phyloP scores from a whole-genome alignment of 306 rosid genomes.

The Delonix regia region DNA sequence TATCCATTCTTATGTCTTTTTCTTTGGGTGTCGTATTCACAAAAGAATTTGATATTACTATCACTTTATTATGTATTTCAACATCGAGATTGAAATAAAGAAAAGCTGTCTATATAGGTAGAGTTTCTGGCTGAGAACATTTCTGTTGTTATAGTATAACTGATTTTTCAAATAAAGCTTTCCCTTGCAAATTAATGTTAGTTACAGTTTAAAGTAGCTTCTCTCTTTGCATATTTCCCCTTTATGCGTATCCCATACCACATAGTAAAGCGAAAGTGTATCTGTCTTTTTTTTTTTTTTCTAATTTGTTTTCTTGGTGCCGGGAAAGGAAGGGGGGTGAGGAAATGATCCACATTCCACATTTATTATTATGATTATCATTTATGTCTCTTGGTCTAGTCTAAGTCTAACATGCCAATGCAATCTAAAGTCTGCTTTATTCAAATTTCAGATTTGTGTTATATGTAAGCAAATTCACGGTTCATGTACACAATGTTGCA shows the following conservation, averaged over 20 bases:
- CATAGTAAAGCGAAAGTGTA: constrained; percentile 18
- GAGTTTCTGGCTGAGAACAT: background rate
- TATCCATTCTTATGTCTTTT: constrained; percentile 19
- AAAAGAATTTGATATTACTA: background rate
- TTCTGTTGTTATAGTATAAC: background rate
- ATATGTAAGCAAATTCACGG: constrained; percentile 98
- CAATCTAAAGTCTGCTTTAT: constrained; percentile 33
- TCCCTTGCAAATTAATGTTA: background rate
- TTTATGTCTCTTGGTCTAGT: constrained; percentile 33
- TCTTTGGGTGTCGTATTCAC: background rate
- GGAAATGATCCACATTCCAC: constrained; percentile 29
- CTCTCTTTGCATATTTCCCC: constrained; percentile 23
- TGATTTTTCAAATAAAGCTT: background rate
- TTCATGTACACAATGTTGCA: constrained; percentile 98
- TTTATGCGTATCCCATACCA: constrained; percentile 4
- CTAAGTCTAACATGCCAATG: constrained; percentile 18
- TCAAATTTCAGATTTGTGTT: constrained; percentile 88
- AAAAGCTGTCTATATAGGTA: constrained; percentile 11
- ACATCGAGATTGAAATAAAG: background rate
- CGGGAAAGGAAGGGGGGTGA: too few species aligned
- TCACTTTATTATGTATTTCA: background rate
- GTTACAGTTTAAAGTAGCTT: constrained; percentile 10
- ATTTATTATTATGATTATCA: constrained; percentile 31
- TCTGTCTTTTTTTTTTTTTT: constrained; percentile 11
- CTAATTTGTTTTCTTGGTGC: too few species aligned